Conservation (phyloP, 768 basidiomycete genomes). For the Boletus vermiculosoides region DNA sequence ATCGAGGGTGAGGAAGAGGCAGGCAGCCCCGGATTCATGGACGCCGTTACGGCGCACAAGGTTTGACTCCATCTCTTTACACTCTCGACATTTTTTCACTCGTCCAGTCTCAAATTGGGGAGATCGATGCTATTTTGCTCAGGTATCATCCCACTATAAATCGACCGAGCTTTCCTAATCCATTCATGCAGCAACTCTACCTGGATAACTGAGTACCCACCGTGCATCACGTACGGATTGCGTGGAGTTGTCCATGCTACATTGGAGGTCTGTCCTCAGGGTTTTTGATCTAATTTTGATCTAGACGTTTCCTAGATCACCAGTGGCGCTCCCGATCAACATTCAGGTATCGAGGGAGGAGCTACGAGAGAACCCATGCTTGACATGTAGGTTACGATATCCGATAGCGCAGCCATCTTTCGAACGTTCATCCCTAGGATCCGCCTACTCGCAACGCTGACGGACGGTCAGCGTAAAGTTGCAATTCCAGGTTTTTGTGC, state of each 20-base stretch:
- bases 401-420: neutral
- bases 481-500: constrained; percentile 81
- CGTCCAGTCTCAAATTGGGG: constrained; percentile 71
- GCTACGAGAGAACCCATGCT: constrained; percentile 85
- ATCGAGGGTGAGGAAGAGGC: constrained; percentile 97
- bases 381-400: constrained; percentile 64
- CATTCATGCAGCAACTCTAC: constrained; percentile 75
- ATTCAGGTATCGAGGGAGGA: constrained; percentile 95
- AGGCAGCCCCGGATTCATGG: constrained; percentile 84
- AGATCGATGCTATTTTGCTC: constrained; percentile 86
- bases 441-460: constrained; percentile 70
- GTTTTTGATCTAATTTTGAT: neutral
- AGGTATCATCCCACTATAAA: constrained; percentile 45
- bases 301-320: constrained; percentile 48
- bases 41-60: constrained; percentile 75
- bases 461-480: constrained; percentile 55
- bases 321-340: constrained; percentile 74
- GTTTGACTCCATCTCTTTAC: constrained; percentile 35
- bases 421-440: constrained; percentile 48
- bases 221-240: constrained; percentile 93
- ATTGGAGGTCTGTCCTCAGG: constrained; percentile 51
- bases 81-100: constrained; percentile 2
- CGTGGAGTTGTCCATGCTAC: constrained; percentile 91
- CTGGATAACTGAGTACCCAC: constrained; percentile 90
- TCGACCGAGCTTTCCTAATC: neutral